phyloP scores from a whole-genome alignment of 2,329 filamentous ascomycete species.

The Talaromyces atroroseus region DNA sequence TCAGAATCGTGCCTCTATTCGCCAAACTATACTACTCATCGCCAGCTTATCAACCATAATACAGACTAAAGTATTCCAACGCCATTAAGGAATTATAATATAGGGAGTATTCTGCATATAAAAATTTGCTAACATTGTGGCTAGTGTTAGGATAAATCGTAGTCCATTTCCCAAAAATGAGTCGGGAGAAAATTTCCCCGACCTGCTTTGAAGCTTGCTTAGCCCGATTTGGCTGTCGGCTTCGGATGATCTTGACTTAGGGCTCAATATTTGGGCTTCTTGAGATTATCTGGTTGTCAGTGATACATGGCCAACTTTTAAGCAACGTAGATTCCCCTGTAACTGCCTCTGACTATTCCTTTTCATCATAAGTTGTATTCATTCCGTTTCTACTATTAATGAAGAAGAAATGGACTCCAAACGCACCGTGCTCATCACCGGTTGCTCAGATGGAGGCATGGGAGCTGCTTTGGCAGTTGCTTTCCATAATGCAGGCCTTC shows the following conservation, averaged over 20 bases:
- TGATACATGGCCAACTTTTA: neutral
- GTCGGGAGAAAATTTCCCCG: neutral
- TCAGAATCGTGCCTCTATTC: too few relatives aligned
- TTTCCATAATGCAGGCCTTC: constrained; percentile 6
- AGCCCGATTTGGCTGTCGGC: neutral
- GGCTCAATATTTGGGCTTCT: neutral
- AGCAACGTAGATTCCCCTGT: neutral
- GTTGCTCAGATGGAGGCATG: constrained; percentile 12
- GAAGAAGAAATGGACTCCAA: constrained; percentile 1
- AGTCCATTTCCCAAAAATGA: neutral
- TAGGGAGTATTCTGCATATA: too few relatives aligned
- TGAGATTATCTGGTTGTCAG: too few relatives aligned
- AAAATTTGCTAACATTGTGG: too few relatives aligned
- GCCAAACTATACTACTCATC: too few relatives aligned
- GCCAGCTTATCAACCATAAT: too few relatives aligned
- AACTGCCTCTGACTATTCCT: neutral
- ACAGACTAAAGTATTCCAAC: too few relatives aligned
- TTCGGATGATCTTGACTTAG: neutral
- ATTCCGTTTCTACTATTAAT: neutral
- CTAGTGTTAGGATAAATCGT: neutral
- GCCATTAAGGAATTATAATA: too few relatives aligned
- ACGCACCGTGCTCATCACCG: constrained; percentile 11
- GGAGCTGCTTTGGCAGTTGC: constrained; percentile 9
- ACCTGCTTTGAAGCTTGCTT: neutral
- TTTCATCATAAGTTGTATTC: neutral